Evolutionary conservation across 106 monocot species (phyloP).

Genomic region (Posidonia australis): DNA sequence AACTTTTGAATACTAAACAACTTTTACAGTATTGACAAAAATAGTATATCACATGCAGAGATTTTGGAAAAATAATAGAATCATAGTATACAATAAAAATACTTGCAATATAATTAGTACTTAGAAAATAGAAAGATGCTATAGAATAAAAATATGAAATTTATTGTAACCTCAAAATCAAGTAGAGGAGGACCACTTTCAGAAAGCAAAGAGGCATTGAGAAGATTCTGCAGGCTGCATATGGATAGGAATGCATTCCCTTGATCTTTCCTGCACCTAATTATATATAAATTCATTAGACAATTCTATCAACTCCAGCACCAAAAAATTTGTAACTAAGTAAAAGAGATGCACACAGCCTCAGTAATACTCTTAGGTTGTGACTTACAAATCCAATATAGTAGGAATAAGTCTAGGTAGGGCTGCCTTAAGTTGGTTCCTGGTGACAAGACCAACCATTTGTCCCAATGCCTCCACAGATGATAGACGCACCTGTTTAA

Average conservation of each 20-base stretch:
- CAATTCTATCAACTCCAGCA: neutral
- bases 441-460: slow-evolving; percentile 89
- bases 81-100: too few relatives aligned
- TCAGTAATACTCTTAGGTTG: neutral
- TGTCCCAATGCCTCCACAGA: slow-evolving; percentile 88
- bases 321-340: neutral
- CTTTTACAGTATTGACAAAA: too few relatives aligned
- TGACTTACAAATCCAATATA: slow-evolving; percentile 70
- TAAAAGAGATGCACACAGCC: neutral
- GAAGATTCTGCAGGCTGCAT: slow-evolving; percentile 69
- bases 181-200: slow-evolving; percentile 92
- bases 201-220: slow-evolving; percentile 70
- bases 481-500: slow-evolving; percentile 61
- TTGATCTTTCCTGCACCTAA: slow-evolving; percentile 75
- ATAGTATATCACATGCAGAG: too few relatives aligned
- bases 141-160: neutral
- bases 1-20: too few relatives aligned
- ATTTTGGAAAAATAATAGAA: too few relatives aligned
- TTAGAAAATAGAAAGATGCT: neutral
- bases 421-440: slow-evolving; percentile 81
- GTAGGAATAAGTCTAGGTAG: slow-evolving; percentile 72
- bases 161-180: slow-evolving; percentile 75
- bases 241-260: slow-evolving; percentile 60
- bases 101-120: too few relatives aligned
- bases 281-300: slow-evolving; percentile 6